These are phyloP conservation scores for Spergularia bocconei DNA, from an alignment of 148 eudicot genomes.

Conservation along the genomic window DNA sequence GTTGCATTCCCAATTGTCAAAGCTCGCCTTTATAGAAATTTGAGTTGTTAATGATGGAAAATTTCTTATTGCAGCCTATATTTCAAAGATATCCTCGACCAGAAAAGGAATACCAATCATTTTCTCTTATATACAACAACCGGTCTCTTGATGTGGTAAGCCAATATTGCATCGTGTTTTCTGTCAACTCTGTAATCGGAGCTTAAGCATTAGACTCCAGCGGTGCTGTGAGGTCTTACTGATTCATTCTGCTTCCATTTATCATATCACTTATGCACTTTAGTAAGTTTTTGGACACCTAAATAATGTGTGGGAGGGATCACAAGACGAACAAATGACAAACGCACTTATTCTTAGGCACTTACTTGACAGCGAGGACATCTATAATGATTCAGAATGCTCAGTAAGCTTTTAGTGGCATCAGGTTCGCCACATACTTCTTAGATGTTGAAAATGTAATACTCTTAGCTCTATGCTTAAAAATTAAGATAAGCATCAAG, in stretches of 20 bases:
- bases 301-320: neutral
- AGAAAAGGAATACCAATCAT: conserved; percentile 97
- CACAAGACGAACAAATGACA: neutral
- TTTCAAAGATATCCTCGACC: conserved; percentile 95
- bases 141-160: conserved; percentile 93
- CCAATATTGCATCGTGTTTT: conserved; percentile 4
- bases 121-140: conserved; percentile 82
- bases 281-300: neutral
- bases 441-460: neutral
- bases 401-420: neutral
- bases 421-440: neutral
- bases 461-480: neutral
- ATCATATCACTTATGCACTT: neutral
- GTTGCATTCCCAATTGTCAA: neutral
- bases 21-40: neutral
- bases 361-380: neutral
- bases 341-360: neutral
- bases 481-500: neutral
- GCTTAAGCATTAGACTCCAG: neutral
- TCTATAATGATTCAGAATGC: neutral
- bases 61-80: conserved; percentile 58
- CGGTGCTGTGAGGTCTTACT: neutral
- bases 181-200: neutral
- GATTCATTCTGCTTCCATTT: neutral
- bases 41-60: conserved; percentile 16